Base-by-base conservation (phyloP, 2,329 filamentous ascomycete species). In the Aspergillus latus region DNA sequence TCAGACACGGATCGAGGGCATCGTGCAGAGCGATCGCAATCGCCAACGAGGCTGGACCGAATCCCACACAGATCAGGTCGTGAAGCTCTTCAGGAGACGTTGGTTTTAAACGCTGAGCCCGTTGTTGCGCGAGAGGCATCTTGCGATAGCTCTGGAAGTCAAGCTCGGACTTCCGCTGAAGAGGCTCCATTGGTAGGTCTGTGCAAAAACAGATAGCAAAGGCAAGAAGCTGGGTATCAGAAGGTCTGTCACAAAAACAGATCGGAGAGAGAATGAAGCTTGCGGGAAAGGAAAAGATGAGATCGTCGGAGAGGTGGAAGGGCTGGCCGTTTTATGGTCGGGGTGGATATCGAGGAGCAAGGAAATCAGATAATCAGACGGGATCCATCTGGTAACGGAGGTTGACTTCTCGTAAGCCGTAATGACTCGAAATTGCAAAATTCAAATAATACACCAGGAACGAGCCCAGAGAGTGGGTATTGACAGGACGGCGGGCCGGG, bases 11-110 rank as follows among this genome's bases (percentile, higher is more conserved):
- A 70, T 69, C 85, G 52, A 89, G 75, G n/a, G 85, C 78, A 73
- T 97, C 93, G 72, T 96, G 87, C 42, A 97, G 82, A 26, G 94
- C 92, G 55, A 96, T 88, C 11, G 90, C 93, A 60, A 97, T 88
- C 15, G 92, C 88, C 36, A 97, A 81, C 58, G 91, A 94, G 28
- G 93, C 93, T 16, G 93, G 93, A 6, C 93, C 93, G 70, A 97
- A 97, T 26, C 93, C 93, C 54, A 96, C 85, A 73, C 92, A 96
- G 64, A 97, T 80, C 52, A 97, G 80, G 72, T 97, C 93, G 71
- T 92, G 88, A 32, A 91, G 77, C 49, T 89, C 84, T 61, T 87
- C 82, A 52, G 81, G 72, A 28, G 80, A 74, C 2, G 82, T 79
- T n/a, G 82, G 75, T 50, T 73, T 77, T 13, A 88, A 75, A 57